A percentile compares a stretch with the other conserved stretches of the same genome.
phyloP scores from a whole-genome alignment of 169 alveolate species.

The Babesia bovis region DNA sequence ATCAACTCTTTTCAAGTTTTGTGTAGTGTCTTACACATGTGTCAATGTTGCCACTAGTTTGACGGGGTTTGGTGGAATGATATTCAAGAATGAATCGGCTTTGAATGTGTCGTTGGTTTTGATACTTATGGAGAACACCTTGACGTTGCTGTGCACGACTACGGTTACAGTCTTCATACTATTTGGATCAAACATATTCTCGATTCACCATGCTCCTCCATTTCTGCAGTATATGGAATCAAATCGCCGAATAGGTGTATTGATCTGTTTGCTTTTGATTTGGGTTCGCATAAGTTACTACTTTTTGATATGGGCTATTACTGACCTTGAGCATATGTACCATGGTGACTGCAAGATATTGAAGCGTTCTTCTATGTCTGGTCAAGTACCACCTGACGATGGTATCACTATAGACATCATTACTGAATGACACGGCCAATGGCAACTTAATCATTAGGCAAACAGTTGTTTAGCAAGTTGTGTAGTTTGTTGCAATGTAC shows the following conservation, averaged over 20 bases:
- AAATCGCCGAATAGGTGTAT: background rate
- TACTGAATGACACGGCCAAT: background rate
- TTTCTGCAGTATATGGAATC: constrained; percentile 7
- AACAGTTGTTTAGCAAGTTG: constrained; percentile 4
- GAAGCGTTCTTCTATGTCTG: background rate
- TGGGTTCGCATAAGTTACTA: constrained; percentile 7
- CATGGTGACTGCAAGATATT: background rate
- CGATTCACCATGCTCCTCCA: constrained; percentile 1
- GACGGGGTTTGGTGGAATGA: constrained; percentile 12
- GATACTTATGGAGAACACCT: background rate
- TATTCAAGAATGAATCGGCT: constrained; percentile 24
- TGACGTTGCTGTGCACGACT: constrained; percentile 6
- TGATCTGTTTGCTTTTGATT: background rate
- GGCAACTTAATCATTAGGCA: background rate
- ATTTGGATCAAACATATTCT: background rate
- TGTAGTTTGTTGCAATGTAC: constrained; percentile 17
- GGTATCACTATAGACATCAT: background rate
- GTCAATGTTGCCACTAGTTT: constrained; percentile 5
- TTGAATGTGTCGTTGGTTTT: background rate
- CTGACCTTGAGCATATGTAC: constrained; percentile 3
- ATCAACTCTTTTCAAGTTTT: background rate
- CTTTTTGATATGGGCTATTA: constrained; percentile 13
- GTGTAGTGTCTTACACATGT: constrained; percentile 9
- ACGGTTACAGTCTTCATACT: background rate
- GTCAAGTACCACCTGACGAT: background rate